Evolutionary conservation across 2,329 filamentous ascomycete genomes (phyloP).

Genomic region (Pseudogymnoascus sp.): DNA sequence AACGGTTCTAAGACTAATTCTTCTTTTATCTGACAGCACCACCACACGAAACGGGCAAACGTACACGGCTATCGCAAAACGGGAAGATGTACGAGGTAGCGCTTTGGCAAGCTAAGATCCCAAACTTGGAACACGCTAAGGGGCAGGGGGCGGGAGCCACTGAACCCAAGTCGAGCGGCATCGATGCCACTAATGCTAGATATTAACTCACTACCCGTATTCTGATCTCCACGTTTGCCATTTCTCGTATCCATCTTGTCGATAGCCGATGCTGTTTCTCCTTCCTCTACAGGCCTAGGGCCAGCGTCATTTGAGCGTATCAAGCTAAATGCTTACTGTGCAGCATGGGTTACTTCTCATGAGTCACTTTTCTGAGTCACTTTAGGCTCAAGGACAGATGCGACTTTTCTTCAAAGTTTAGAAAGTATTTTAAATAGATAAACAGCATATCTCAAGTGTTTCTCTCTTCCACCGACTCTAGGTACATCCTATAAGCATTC

Average conservation of each 20-base stretch:
- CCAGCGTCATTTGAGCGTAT: neutral
- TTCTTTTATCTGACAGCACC: neutral
- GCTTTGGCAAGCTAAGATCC: too few relatives aligned
- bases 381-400: neutral
- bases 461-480: neutral
- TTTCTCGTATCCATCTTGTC: too few relatives aligned
- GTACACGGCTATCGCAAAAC: neutral
- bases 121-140: too few relatives aligned
- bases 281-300: neutral
- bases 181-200: too few relatives aligned
- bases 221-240: too few relatives aligned
- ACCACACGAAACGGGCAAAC: neutral
- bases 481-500: neutral
- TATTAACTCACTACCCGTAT: too few relatives aligned
- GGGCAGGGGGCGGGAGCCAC: too few relatives aligned
- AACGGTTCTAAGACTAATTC: neutral
- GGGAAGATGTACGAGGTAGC: neutral
- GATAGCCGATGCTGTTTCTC: neutral
- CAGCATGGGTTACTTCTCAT: neutral
- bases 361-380: neutral
- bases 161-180: too few relatives aligned
- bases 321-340: neutral
- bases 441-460: neutral
- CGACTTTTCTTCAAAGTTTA: neutral
- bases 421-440: slow-evolving; percentile 3